phyloP scores from a whole-genome alignment of 257 asterid genomes.

The Knoxia roxburghii region DNA sequence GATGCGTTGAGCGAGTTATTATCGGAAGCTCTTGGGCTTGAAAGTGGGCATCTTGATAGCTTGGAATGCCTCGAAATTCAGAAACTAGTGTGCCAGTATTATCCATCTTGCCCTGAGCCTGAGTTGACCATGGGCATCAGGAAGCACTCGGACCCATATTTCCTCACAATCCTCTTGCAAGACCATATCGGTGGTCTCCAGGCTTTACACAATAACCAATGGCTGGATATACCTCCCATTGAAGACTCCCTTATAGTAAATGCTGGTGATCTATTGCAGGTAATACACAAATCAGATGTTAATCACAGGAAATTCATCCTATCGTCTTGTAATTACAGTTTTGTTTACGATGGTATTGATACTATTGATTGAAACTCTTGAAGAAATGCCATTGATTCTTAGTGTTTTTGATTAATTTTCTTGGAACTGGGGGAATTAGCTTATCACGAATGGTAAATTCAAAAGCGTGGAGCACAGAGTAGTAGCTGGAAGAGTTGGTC shows the following conservation, averaged over 20 bases:
- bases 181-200: constrained; percentile 62
- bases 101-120: constrained; percentile 28
- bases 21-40: constrained; percentile 9
- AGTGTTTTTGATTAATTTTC: too few relatives aligned
- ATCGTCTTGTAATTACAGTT: too few relatives aligned
- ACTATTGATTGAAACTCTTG: too few relatives aligned
- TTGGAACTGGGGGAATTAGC: too few relatives aligned
- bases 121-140: constrained; percentile 38
- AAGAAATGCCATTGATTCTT: too few relatives aligned
- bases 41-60: neutral
- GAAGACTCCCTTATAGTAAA: constrained; percentile 55
- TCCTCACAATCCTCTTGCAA: constrained; percentile 50
- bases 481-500: constrained; percentile 31
- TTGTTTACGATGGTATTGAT: too few relatives aligned
- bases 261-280: constrained; percentile 70
- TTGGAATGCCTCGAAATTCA: constrained; percentile 1
- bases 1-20: neutral
- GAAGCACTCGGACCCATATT: constrained; percentile 56
- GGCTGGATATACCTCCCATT: constrained; percentile 68
- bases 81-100: constrained; percentile 10
- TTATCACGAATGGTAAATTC: constrained; percentile 62
- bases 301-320: too few relatives aligned
- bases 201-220: constrained; percentile 37
- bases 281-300: neutral
- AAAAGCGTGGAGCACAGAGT: constrained; percentile 73